Evolutionary conservation across 305 asterid genomes (phyloP).

Genomic region (Solanum aculeatissimum): DNA sequence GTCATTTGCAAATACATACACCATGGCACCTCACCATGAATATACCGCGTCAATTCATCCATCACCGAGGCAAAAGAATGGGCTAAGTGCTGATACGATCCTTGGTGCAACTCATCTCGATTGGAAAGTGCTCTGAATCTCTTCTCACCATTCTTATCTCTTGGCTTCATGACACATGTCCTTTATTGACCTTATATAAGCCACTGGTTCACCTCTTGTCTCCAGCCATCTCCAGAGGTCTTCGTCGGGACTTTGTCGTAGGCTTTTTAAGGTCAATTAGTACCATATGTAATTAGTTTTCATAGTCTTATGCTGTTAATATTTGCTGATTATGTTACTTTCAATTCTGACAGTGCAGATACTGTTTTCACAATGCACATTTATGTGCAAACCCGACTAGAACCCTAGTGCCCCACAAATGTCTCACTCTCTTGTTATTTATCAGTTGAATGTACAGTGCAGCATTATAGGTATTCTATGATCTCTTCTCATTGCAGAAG

Average conservation of each 20-base stretch:
- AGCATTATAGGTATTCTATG: not conserved
- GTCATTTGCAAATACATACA: not conserved
- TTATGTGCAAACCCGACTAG: not conserved
- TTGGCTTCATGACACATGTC: not conserved
- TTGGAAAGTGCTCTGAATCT: not conserved
- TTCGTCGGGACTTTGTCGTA: not conserved
- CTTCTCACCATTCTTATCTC: not conserved
- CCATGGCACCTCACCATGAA: not conserved
- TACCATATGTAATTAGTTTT: not conserved
- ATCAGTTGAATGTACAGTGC: not conserved
- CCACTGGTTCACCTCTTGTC: not conserved
- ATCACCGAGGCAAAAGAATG: not conserved
- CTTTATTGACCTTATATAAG: not conserved
- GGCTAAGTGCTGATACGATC: not conserved
- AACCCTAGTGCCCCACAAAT: not conserved
- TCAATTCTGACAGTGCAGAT: not conserved
- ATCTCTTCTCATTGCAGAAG: not conserved
- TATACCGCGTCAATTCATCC: not conserved
- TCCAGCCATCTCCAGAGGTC: not conserved
- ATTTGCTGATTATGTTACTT: not conserved
- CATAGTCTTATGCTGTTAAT: not conserved
- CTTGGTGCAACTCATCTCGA: not conserved
- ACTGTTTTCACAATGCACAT: not conserved
- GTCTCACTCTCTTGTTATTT: not conserved
- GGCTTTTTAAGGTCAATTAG: not conserved